Conservation (phyloP, 2,329 filamentous ascomycete species). For the Ustulina deusta region DNA sequence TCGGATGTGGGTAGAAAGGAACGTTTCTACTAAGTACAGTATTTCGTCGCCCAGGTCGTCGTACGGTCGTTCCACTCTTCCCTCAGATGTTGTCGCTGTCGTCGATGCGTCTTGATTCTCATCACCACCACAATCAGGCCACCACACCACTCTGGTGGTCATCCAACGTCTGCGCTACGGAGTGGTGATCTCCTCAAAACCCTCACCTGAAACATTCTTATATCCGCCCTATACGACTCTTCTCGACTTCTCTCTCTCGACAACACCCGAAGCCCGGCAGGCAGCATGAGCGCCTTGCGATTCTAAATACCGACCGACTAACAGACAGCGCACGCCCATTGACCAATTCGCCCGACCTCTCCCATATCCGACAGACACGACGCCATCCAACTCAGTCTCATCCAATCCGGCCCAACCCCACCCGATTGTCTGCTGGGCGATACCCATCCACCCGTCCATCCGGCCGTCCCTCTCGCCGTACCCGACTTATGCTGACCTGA, state of each 20-base stretch:
- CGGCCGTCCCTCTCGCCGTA: too few relatives aligned
- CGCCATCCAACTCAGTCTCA: neutral
- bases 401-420: neutral
- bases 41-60: constrained; percentile 16
- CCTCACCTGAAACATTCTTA: constrained; percentile 39
- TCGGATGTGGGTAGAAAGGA: constrained; percentile 22
- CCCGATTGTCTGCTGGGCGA: constrained; percentile 9
- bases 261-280: neutral
- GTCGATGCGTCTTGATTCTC: constrained; percentile 6
- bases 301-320: constrained; percentile 1
- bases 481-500: constrained; percentile 2
- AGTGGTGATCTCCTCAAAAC: constrained; percentile 44
- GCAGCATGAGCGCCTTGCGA: constrained; percentile 32
- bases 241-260: too few relatives aligned
- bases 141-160: constrained; percentile 28
- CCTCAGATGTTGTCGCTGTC: constrained; percentile 25
- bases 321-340: constrained; percentile 1
- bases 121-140: constrained; percentile 31
- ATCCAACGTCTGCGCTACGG: constrained; percentile 28
- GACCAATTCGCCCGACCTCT: neutral
- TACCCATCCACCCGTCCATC: neutral
- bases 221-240: neutral
- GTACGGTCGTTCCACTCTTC: constrained; percentile 33
- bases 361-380: neutral
- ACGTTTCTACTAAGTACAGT: constrained; percentile 23